These are phyloP conservation scores for Septoria petroselini DNA, from an alignment of 2,329 filamentous ascomycete species.

Conservation along the genomic window DNA sequence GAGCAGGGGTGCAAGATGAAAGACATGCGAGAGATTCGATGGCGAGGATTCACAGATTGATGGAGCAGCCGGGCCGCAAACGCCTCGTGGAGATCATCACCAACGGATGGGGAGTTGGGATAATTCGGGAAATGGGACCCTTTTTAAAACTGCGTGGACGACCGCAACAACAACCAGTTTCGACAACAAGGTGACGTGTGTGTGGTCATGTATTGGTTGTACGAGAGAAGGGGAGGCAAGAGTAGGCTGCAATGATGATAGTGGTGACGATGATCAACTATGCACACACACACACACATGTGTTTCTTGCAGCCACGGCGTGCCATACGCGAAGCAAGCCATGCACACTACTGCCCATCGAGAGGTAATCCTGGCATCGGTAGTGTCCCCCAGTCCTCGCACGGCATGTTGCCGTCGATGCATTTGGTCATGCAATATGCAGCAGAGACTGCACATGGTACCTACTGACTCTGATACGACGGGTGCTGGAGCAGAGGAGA, in stretches of 20 bases:
- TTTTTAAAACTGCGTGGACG: too few species aligned
- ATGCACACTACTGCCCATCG: conserved; percentile 6
- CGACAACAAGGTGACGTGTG: not conserved
- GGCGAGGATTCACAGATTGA: not conserved
- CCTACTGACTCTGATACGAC: too few species aligned
- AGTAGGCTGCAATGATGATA: too few species aligned
- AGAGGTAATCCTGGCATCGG: conserved; percentile 3
- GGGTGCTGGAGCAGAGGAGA: too few species aligned
- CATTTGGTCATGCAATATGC: conserved; percentile 1
- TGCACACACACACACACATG: not conserved
- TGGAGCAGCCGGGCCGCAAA: conserved; percentile 6
- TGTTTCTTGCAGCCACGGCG: not conserved
- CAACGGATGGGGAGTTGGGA: not conserved
- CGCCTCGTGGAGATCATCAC: conserved; percentile 7
- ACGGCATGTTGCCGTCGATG: conserved; percentile 4
- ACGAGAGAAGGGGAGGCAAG: not conserved
- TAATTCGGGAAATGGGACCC: not conserved
- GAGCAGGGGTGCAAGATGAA: not conserved
- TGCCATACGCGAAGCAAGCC: conserved; percentile 1
- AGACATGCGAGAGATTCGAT: not conserved
- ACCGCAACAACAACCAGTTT: not conserved
- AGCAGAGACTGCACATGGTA: conserved; percentile 8
- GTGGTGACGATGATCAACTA: too few species aligned
- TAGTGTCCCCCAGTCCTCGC: conserved; percentile 1
- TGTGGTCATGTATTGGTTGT: too few species aligned